Evolutionary conservation across 78 protist genomes (phyloP).

Genomic region (Dictyostelium firmibasis): DNA sequence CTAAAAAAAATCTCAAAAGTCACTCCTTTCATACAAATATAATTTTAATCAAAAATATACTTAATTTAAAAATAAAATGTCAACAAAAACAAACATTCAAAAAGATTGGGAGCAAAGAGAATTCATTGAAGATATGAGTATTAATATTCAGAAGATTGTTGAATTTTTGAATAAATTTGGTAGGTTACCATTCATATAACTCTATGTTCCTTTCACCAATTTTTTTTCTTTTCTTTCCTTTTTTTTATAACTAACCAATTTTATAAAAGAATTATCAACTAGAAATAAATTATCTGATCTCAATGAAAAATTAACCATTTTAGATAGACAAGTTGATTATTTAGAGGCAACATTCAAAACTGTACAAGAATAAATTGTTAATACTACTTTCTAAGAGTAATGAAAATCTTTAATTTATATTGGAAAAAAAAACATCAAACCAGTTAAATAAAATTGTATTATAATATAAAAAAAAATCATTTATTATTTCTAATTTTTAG

Average conservation of each 20-base stretch:
- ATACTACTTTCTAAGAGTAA: not conserved
- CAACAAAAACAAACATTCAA: slow-evolving; percentile 55
- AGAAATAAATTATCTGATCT: slow-evolving; percentile 68
- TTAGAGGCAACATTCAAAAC: slow-evolving; percentile 72
- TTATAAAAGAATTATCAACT: slow-evolving; percentile 66
- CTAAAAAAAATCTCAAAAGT: not conserved
- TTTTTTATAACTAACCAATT: not conserved
- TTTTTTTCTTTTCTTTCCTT: no score
- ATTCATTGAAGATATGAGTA: slow-evolving; percentile 52
- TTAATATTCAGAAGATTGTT: slow-evolving; percentile 80
- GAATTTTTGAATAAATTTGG: slow-evolving; percentile 83
- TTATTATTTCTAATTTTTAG: not conserved
- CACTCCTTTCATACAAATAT: not conserved
- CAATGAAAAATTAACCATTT: slow-evolving; percentile 66
- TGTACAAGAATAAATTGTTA: slow-evolving; percentile 12
- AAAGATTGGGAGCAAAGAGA: slow-evolving; percentile 85
- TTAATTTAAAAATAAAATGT: not conserved
- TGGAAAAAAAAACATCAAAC: not conserved
- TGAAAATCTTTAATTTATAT: not conserved
- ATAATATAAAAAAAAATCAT: not conserved
- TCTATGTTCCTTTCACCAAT: no score
- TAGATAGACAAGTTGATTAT: slow-evolving; percentile 85
- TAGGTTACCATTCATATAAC: slow-evolving; percentile 9
- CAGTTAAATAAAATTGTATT: not conserved
- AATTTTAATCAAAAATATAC: not conserved